Evolutionary conservation across 2,329 filamentous ascomycete genomes (phyloP).

Genomic region (Colletotrichum tanaceti): DNA sequence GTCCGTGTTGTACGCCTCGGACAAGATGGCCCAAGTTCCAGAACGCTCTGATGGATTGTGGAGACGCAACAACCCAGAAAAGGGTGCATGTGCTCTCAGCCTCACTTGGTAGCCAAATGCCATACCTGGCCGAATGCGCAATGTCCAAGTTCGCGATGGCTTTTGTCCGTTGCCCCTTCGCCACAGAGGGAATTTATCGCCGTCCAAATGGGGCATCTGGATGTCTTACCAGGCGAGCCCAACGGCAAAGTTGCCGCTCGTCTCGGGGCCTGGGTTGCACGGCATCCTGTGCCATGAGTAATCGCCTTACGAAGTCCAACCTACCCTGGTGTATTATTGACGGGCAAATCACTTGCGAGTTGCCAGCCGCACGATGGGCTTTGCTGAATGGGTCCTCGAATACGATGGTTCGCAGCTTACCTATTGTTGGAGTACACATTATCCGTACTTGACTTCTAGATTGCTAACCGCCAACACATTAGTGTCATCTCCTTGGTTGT

Average conservation of each 20-base stretch:
- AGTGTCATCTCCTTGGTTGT: conserved; percentile 9
- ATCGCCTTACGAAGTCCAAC: conserved; percentile 26
- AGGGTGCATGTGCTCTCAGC: conserved; percentile 25
- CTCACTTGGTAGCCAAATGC: conserved; percentile 32
- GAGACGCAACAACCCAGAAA: conserved; percentile 20
- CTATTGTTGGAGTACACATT: not conserved
- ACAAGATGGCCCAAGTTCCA: conserved; percentile 34
- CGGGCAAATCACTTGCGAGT: not conserved
- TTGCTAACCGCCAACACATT: conserved; percentile 14
- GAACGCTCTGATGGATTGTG: conserved; percentile 36
- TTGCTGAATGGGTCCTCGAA: not conserved
- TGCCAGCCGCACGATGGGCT: too few species aligned
- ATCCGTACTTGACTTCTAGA: not conserved
- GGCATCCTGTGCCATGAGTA: conserved; percentile 30
- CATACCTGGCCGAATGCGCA: conserved; percentile 34
- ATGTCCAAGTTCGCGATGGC: conserved; percentile 30
- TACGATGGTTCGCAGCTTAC: not conserved
- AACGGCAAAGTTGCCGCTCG: conserved; percentile 9
- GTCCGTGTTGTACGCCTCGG: conserved; percentile 7
- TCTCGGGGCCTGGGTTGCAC: conserved; percentile 17
- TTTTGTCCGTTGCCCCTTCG: conserved; percentile 21
- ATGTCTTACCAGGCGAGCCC: not conserved
- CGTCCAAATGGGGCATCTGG: conserved; percentile 12
- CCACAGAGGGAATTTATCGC: conserved; percentile 15
- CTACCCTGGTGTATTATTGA: not conserved